Evolutionary conservation across 106 monocot species (phyloP), one percentile per base, ranked within the genome.

Genomic region (Acorus gramineus): DNA sequence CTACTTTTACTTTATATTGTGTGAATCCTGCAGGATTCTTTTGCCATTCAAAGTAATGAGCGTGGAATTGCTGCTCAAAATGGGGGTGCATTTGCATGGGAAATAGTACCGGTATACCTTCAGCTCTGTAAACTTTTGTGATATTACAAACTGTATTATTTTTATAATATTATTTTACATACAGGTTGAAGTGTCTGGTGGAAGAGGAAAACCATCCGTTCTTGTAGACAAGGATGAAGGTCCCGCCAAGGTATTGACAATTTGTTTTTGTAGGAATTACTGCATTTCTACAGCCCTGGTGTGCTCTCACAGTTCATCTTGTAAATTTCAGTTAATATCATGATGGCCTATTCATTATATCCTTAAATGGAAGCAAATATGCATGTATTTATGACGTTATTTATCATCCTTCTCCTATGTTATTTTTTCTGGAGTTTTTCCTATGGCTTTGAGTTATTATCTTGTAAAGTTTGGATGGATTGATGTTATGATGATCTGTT

Each of bases 41-140:
- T 80, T 82, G 84, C 92, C 50, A 88, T 88, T 74, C 73, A 82
- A 76, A 88, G 78, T 73, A 93, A 93, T 66, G 82, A 88, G 59
- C 79, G 92, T 64, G 85, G 85, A 14, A 78, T 93, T 78, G 69
- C 78, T 70, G 87, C 92, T 76, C 74, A 66, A 52, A 63, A 93
- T 53, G 47, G 74, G 53, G 88, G 88, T 73, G 85, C 77, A 10
- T 93, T 93, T 69, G 55, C 82, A 56, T 93, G 92, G 92, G 92
- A 93, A 74, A 93, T 93, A 50, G 78, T 75, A 59, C 92, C 92
- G 60, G 92, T 93, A 42, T 61, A 62, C 48, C 66, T 75, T 53
- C 59, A 58, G 9, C 49, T 44, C 42, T 44, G 0, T 46, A 50
- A 48, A 28, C 28, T 28, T 28, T 28, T 28, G 13, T 55, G n/a